Evolutionary conservation across 345 rosid species (phyloP).

Genomic region (Mangifera indica): DNA sequence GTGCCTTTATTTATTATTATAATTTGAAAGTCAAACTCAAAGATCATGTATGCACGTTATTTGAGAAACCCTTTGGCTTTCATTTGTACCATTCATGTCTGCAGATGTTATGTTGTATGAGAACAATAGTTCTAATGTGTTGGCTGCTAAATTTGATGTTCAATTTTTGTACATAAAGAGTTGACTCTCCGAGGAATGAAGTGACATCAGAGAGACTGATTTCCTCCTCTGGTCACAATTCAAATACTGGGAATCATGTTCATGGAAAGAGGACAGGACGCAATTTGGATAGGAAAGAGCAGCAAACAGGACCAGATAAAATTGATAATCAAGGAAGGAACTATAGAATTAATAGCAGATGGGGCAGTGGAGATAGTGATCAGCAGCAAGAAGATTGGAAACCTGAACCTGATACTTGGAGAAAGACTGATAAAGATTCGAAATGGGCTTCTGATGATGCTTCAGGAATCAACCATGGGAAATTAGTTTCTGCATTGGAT

Average conservation of each 20-base stretch:
- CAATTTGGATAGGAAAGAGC: conserved; percentile 22
- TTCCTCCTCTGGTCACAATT: neutral
- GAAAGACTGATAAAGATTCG: conserved; percentile 21
- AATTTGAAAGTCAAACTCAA: neutral
- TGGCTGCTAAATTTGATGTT: neutral
- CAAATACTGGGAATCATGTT: conserved; percentile 9
- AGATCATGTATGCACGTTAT: neutral
- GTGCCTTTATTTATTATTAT: neutral
- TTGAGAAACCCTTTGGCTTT: neutral
- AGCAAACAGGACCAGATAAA: conserved; percentile 8
- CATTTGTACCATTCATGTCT: neutral
- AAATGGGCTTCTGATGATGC: conserved; percentile 8
- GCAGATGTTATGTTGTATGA: neutral
- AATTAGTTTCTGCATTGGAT: conserved; percentile 28
- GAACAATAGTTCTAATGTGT: neutral
- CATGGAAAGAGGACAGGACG: conserved; percentile 10
- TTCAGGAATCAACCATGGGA: conserved; percentile 11
- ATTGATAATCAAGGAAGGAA: conserved; percentile 18
- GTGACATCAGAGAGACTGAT: conserved; percentile 7
- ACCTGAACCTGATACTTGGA: conserved; percentile 25
- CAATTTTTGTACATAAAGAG: conserved; percentile 18
- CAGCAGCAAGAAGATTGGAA: conserved; percentile 12
- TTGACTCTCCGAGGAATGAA: conserved; percentile 20
- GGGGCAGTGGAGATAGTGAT: conserved; percentile 12
- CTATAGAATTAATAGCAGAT: conserved; percentile 21